Conservation (phyloP, 2,329 filamentous ascomycete genomes). For the Pseudocercospora fuligena region DNA sequence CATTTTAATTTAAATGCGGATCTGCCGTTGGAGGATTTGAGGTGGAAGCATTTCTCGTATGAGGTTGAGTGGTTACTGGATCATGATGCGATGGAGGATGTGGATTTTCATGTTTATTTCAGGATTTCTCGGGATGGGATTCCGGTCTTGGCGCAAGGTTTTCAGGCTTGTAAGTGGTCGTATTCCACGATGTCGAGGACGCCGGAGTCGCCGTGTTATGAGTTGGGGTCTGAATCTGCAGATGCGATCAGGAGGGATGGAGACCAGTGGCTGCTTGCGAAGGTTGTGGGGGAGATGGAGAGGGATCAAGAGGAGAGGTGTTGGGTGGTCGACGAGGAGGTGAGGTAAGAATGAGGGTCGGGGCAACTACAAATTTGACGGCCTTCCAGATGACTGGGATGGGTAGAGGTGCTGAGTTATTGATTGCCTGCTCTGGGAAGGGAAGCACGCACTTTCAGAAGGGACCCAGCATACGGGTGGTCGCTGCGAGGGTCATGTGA, state of each 20-base stretch:
- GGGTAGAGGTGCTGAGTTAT: too few relatives aligned
- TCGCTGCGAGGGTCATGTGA: neutral
- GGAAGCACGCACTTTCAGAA: neutral
- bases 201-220: neutral
- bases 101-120: neutral
- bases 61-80: neutral
- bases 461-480: neutral
- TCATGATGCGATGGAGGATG: neutral
- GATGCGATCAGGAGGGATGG: neutral
- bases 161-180: neutral
- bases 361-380: neutral
- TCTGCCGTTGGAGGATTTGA: neutral
- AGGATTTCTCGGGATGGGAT: neutral
- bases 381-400: too few relatives aligned
- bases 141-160: neutral
- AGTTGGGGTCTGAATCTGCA: neutral
- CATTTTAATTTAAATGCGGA: neutral
- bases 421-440: too few relatives aligned
- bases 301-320: neutral
- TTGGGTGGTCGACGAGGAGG: neutral
- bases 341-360: neutral
- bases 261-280: neutral
- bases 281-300: neutral
- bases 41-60: neutral
- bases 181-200: neutral